These are phyloP conservation scores for Fraxinus xanthoxyloides DNA, from an alignment of 305 asterid genomes.

Conservation along the genomic window DNA sequence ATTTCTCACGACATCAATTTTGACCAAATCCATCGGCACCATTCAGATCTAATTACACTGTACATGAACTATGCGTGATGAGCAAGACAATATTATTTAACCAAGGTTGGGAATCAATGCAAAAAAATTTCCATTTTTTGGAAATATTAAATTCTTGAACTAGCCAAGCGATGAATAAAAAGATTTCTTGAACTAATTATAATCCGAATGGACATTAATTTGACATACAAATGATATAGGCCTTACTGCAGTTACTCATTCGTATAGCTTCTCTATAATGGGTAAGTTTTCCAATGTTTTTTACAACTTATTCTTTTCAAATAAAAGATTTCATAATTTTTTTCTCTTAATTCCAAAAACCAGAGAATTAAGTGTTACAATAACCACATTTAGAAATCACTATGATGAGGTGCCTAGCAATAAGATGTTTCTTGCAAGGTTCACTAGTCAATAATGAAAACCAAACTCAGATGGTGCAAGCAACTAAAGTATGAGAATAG, in stretches of 20 bases:
- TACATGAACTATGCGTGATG: not conserved
- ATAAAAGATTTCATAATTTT: not conserved
- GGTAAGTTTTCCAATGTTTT: not conserved
- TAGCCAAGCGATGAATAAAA: not conserved
- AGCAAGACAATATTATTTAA: not conserved
- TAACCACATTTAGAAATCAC: not conserved
- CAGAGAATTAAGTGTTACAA: not conserved
- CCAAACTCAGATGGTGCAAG: not conserved
- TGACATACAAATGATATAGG: not conserved
- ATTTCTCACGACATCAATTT: not conserved
- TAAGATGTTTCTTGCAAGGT: constrained; percentile 4
- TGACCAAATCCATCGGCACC: not conserved
- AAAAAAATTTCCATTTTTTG: not conserved
- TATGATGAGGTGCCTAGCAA: not conserved
- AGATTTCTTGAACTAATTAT: not conserved
- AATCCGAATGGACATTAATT: not conserved
- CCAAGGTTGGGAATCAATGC: not conserved
- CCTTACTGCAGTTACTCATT: not conserved
- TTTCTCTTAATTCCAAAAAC: not conserved
- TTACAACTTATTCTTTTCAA: not conserved
- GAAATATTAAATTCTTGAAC: not conserved
- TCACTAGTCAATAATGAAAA: constrained; percentile 4
- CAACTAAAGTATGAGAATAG: constrained; percentile 1
- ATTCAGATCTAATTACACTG: not conserved
- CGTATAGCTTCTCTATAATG: not conserved